Percentiles rank a stretch among this genome's conserved stretches.
These are phyloP conservation scores for Solanum etuberosum DNA, from an alignment of 257 asterid genomes.

Conservation along the genomic window DNA sequence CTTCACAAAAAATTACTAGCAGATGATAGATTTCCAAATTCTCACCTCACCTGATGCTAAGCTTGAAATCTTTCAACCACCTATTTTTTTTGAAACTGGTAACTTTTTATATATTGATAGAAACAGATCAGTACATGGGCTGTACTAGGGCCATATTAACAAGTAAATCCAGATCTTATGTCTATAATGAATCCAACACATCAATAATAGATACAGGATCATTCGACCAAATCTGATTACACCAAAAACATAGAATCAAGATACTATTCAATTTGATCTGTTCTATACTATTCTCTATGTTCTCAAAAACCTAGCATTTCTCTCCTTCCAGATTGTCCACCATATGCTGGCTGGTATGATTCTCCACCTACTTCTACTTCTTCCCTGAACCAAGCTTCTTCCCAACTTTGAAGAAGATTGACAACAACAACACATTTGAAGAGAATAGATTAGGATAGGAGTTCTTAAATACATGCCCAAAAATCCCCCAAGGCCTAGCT, in stretches of 20 bases:
- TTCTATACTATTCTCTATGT: neutral
- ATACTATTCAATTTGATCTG: too few species aligned
- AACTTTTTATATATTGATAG: neutral
- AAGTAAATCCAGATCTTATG: neutral
- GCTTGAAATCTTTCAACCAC: neutral
- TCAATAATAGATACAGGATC: neutral
- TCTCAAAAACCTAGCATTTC: neutral
- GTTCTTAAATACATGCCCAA: neutral
- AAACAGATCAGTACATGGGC: neutral
- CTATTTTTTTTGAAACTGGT: neutral
- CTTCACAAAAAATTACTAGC: neutral
- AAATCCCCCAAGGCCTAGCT: too few species aligned
- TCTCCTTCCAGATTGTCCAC: neutral
- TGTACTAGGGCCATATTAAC: neutral
- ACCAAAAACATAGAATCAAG: neutral
- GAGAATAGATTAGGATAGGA: neutral
- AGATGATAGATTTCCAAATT: neutral
- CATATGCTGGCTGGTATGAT: neutral
- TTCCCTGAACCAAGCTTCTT: too few species aligned
- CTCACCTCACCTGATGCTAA: neutral
- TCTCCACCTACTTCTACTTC: neutral
- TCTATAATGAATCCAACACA: neutral
- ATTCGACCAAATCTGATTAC: neutral
- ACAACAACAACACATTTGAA: neutral
- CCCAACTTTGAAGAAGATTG: neutral